A percentile compares a stretch with the other conserved stretches of the same genome.
Evolutionary conservation across 495 filamentous ascomycete species (phyloP).

Genomic region (Amniculicola lignicola): DNA sequence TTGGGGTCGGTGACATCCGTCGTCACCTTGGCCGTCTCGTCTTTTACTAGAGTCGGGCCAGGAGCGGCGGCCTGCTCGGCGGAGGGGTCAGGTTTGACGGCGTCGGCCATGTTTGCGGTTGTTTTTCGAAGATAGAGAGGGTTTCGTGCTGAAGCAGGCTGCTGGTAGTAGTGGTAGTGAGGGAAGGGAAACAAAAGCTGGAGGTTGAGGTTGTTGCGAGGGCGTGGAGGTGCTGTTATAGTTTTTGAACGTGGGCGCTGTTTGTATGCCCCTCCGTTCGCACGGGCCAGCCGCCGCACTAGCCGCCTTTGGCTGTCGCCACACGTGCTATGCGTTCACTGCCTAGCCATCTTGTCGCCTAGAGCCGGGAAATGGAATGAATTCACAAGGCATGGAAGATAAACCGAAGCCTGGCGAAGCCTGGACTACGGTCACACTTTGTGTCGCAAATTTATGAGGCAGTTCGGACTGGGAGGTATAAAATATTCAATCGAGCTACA

Average conservation of each 20-base stretch:
- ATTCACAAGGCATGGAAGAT: no score
- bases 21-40: slow-evolving; percentile 35
- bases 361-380: no score
- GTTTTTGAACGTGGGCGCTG: neutral
- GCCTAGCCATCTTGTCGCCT: neutral
- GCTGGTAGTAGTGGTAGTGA: neutral
- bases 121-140: no score
- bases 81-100: slow-evolving; percentile 25
- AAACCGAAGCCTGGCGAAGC: no score
- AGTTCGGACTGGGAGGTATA: no score
- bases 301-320: neutral
- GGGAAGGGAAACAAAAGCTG: neutral
- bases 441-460: no score
- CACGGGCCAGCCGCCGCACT: neutral
- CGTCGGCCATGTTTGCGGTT: slow-evolving; percentile 30
- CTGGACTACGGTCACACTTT: no score
- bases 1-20: slow-evolving; percentile 23
- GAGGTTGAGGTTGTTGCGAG: neutral
- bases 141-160: no score
- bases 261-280: neutral
- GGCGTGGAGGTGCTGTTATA: neutral
- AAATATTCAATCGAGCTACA: no score
- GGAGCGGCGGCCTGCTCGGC: slow-evolving; percentile 30
- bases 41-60: slow-evolving; percentile 23
- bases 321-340: neutral